These are phyloP conservation scores for Solanum peruvianum DNA, from an alignment of 257 asterid genomes.

Conservation along the genomic window DNA sequence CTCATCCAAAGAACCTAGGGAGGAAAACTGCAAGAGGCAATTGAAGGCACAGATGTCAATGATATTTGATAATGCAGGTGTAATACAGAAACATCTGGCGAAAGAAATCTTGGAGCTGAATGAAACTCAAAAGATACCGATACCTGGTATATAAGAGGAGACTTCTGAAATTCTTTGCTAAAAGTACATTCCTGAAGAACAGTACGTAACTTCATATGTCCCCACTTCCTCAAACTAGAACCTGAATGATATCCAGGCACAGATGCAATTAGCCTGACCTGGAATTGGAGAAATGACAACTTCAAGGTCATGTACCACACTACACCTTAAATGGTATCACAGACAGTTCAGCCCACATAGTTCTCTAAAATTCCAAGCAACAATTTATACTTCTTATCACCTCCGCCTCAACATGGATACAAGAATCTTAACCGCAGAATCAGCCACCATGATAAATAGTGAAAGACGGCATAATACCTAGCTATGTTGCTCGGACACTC, in stretches of 20 bases:
- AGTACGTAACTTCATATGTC: slow-evolving; percentile 92
- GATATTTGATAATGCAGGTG: background rate
- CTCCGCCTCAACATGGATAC: background rate
- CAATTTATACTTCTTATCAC: background rate
- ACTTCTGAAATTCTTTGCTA: slow-evolving; percentile 62
- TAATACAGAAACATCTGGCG: background rate
- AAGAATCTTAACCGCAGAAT: background rate
- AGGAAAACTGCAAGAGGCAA: slow-evolving; percentile 61
- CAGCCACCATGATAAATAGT: background rate
- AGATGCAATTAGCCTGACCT: slow-evolving; percentile 96
- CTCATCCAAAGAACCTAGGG: slow-evolving; percentile 94
- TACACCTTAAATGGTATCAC: background rate
- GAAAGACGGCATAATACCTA: background rate
- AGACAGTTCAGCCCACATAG: background rate
- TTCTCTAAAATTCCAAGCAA: background rate
- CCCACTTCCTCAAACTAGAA: slow-evolving; percentile 78
- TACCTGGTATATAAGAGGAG: slow-evolving; percentile 92
- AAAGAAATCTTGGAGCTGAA: background rate
- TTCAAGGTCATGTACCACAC: background rate
- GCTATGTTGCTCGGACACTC: background rate
- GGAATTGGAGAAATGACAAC: slow-evolving; percentile 3
- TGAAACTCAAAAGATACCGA: background rate
- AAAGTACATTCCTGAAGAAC: slow-evolving; percentile 81
- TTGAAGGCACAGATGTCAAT: background rate
- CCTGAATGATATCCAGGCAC: slow-evolving; percentile 97